Conservation (phyloP, 1,284 basidiomycete species). For the Acaromyces ingoldii region DNA sequence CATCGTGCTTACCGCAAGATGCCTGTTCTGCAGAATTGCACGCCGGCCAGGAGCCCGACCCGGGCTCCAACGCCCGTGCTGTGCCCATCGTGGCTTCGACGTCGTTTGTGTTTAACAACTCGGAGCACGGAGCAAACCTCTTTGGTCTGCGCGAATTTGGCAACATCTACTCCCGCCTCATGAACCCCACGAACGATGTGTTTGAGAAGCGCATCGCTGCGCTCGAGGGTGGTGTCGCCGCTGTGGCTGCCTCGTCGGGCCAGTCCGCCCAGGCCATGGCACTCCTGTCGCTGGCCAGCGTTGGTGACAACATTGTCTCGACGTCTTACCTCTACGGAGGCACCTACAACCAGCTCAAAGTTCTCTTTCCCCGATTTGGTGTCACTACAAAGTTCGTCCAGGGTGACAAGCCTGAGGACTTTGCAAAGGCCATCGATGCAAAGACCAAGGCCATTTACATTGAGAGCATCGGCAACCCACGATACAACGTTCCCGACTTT, state of each 20-base stretch:
- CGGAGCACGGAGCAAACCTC: slow-evolving; percentile 69
- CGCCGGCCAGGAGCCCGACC: slow-evolving; percentile 69
- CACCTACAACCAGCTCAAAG: slow-evolving; percentile 87
- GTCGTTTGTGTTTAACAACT: slow-evolving; percentile 50
- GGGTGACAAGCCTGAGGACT: slow-evolving; percentile 61
- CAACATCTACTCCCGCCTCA: slow-evolving; percentile 63
- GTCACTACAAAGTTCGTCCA: slow-evolving; percentile 74
- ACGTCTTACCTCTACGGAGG: slow-evolving; percentile 54
- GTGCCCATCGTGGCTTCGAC: slow-evolving; percentile 66
- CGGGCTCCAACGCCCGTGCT: slow-evolving; percentile 69
- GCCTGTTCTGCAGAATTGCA: neutral
- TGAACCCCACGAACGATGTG: slow-evolving; percentile 73
- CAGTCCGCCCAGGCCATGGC: slow-evolving; percentile 78
- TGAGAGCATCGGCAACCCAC: slow-evolving; percentile 81
- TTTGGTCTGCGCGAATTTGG: slow-evolving; percentile 64
- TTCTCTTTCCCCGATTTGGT: slow-evolving; percentile 66
- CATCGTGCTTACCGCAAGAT: neutral
- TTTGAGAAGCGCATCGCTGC: slow-evolving; percentile 80
- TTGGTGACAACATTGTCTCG: slow-evolving; percentile 77
- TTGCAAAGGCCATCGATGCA: slow-evolving; percentile 59
- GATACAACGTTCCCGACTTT: slow-evolving; percentile 60
- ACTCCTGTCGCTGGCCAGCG: slow-evolving; percentile 59
- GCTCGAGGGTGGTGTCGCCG: slow-evolving; percentile 74
- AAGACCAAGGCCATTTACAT: slow-evolving; percentile 60
- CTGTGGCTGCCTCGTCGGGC: slow-evolving; percentile 72